Conservation (phyloP, 192 early-diverging fungal species). For the Coemansia erecta region DNA sequence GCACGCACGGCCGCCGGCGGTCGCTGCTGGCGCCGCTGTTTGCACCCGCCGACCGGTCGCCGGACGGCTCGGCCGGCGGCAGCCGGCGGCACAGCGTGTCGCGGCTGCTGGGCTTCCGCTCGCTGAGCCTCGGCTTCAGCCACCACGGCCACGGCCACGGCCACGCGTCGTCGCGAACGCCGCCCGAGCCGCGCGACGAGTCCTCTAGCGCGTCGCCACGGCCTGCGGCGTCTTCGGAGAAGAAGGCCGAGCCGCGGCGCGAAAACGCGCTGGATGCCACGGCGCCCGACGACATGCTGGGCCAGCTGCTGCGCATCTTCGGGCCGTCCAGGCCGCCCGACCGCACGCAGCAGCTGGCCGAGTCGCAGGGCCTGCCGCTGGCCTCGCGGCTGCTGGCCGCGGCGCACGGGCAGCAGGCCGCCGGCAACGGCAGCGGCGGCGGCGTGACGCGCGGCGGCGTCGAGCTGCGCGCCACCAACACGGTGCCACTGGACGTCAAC, state of each 20-base stretch:
- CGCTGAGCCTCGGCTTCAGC: too few relatives aligned
- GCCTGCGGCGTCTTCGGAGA: background rate
- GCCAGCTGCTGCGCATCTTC: slow-evolving; percentile 38
- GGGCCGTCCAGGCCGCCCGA: slow-evolving; percentile 23
- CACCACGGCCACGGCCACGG: too few relatives aligned
- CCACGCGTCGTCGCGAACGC: too few relatives aligned
- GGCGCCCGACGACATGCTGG: slow-evolving; percentile 19
- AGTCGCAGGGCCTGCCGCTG: slow-evolving; percentile 45
- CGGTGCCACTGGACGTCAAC: background rate
- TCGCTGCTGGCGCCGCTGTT: too few relatives aligned
- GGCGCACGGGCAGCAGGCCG: too few relatives aligned
- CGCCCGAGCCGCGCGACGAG: too few relatives aligned
- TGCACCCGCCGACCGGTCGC: too few relatives aligned
- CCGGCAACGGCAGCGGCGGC: background rate
- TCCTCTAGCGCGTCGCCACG: too few relatives aligned
- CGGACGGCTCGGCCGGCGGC: too few relatives aligned
- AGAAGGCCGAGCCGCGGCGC: background rate
- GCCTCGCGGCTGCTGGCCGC: slow-evolving; percentile 30
- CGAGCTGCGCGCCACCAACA: background rate
- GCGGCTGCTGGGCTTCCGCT: too few relatives aligned
- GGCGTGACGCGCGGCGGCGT: background rate
- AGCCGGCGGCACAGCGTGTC: too few relatives aligned
- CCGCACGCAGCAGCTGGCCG: slow-evolving; percentile 40
- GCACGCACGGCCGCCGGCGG: too few relatives aligned
- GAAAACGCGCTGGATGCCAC: background rate